Evolutionary conservation across 169 alveolate genomes (phyloP).

Genomic region (Sarcocystis neurona): DNA sequence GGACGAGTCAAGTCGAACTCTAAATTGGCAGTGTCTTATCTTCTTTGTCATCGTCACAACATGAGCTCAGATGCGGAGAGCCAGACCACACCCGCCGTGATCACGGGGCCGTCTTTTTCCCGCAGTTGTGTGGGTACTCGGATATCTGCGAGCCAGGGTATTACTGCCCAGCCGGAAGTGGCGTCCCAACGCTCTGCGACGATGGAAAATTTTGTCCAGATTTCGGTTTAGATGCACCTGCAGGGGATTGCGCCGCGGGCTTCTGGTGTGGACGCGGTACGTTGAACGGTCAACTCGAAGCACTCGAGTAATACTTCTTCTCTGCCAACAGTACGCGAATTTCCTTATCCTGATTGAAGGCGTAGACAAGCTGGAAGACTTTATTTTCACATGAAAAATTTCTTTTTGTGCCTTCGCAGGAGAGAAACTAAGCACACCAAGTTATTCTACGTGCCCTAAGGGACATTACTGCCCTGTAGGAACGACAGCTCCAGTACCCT

Average conservation of each 20-base stretch:
- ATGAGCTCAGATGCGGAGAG: too few relatives aligned
- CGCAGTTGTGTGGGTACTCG: slow-evolving; percentile 6
- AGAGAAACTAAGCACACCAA: neutral
- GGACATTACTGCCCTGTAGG: slow-evolving; percentile 57
- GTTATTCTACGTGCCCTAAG: slow-evolving; percentile 41
- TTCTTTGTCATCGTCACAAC: too few relatives aligned
- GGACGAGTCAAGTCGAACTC: too few relatives aligned
- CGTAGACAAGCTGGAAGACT: too few relatives aligned
- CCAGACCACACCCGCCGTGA: too few relatives aligned
- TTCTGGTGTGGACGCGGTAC: slow-evolving; percentile 8
- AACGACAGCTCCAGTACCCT: neutral
- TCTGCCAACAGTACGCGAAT: too few relatives aligned
- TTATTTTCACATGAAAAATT: too few relatives aligned
- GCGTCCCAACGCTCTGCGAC: slow-evolving; percentile 24
- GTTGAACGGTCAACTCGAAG: too few relatives aligned
- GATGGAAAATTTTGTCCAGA: slow-evolving; percentile 23
- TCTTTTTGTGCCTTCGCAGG: too few relatives aligned
- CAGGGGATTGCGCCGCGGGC: neutral
- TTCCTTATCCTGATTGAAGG: too few relatives aligned
- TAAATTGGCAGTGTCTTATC: too few relatives aligned
- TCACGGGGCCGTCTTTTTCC: neutral
- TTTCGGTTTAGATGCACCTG: neutral
- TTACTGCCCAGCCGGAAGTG: slow-evolving; percentile 77
- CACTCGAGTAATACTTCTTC: too few relatives aligned
- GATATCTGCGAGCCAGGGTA: slow-evolving; percentile 74